Evolutionary conservation across 139 green algal species (phyloP), one percentile per base, ranked within the genome.

Genomic region (Zygnema circumcarinatum): DNA sequence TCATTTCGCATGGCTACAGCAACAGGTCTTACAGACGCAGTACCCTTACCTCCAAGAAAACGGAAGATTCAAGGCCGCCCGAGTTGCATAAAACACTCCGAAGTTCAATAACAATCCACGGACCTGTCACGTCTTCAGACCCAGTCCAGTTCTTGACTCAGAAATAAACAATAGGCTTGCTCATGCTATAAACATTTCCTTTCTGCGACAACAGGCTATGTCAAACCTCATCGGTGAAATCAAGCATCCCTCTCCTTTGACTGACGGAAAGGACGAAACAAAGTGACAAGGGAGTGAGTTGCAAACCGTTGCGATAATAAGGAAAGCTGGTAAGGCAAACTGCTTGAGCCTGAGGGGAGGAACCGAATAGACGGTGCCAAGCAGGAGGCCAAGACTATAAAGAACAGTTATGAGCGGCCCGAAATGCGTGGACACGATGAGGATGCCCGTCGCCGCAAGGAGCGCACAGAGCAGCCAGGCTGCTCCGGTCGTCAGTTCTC

Each of bases 101-200:
- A 98, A 99, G 91, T 99, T 99, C 25, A 99, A 94, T 79, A 99
- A 92, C 89, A 99, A 97, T 29, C 97, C 97, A 3, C 97, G 93
- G 47, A 99, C 86, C 79, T 88, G 80, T 7, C 54, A 72, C 54
- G 54, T 29, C 35, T 16, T 78, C 69, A 7, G 7, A 78, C 69
- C 69, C 69, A 62, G 16, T 62, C 47, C 7, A 62, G 7, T 25
- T 16, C 47, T 62, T 62, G 47, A 62, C n/a, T n/a, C n/a, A n/a
- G n/a, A n/a, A n/a, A n/a, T n/a, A n/a, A n/a, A n/a, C n/a, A n/a
- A n/a, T n/a, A n/a, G n/a, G n/a, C n/a, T n/a, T n/a, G n/a, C n/a
- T n/a, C n/a, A n/a, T n/a, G n/a, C n/a, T n/a, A n/a, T n/a, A n/a
- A n/a, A n/a, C n/a, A n/a, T n/a, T n/a, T n/a, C n/a, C n/a, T n/a